These are phyloP conservation scores for Serendipita sp. DNA, from an alignment of 768 basidiomycete species.

Conservation along the genomic window DNA sequence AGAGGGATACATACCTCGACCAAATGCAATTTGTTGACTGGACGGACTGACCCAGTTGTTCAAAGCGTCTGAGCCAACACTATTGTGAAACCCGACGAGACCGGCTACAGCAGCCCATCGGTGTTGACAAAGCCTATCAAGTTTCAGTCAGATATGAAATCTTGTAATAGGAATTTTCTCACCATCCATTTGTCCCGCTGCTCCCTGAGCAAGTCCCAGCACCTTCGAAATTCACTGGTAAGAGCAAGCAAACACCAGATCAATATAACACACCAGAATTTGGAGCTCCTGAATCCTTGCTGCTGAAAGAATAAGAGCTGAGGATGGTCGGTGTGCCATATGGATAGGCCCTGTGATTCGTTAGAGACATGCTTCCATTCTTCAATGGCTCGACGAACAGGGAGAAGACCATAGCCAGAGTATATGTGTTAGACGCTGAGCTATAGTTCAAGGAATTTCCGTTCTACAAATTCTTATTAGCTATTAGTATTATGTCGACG, in stretches of 20 bases:
- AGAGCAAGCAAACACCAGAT: neutral
- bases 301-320: constrained; percentile 33
- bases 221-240: neutral
- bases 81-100: constrained; percentile 11
- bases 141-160: neutral
- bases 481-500: neutral
- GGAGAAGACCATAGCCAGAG: constrained; percentile 42
- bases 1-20: constrained; percentile 28
- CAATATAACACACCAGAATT: constrained; percentile 28
- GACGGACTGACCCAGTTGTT: constrained; percentile 43
- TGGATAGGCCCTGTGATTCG: constrained; percentile 28
- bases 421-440: constrained; percentile 49
- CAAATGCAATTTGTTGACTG: constrained; percentile 47
- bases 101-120: constrained; percentile 12
- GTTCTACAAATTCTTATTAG: constrained; percentile 19
- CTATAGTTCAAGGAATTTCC: constrained; percentile 38
- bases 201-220: constrained; percentile 8
- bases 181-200: constrained; percentile 10
- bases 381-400: constrained; percentile 18
- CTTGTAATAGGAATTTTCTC: neutral
- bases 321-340: constrained; percentile 51
- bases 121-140: constrained; percentile 13
- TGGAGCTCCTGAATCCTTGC: constrained; percentile 38
- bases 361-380: neutral
- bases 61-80: constrained; percentile 22